These are phyloP conservation scores for Lactarius sp. DNA, from an alignment of 768 basidiomycete genomes.

Conservation along the genomic window DNA sequence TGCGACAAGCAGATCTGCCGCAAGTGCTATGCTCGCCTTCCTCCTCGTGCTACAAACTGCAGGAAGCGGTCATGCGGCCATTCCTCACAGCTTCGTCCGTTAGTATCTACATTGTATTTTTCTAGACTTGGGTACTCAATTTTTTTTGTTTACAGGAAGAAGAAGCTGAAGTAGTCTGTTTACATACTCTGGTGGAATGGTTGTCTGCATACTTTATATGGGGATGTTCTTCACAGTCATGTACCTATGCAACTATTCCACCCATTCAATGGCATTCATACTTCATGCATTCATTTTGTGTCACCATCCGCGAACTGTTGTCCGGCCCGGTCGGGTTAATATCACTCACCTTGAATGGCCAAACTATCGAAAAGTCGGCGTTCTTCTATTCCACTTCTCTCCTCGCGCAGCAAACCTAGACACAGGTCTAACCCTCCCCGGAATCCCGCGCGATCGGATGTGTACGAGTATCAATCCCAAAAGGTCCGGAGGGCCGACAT, in stretches of 20 bases:
- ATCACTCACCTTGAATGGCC: not conserved
- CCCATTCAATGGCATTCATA: not conserved
- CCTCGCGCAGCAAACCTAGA: constrained; percentile 34
- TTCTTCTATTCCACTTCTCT: not conserved
- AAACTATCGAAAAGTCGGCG: constrained; percentile 6
- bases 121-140: not conserved
- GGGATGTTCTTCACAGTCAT: not conserved
- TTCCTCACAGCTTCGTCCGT: constrained; percentile 89
- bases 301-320: not conserved
- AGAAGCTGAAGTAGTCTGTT: constrained; percentile 84
- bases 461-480: constrained; percentile 60
- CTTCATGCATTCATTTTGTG: not conserved
- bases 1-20: constrained; percentile 99
- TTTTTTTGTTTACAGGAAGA: constrained; percentile 55
- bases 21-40: constrained; percentile 99
- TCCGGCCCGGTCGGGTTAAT: constrained; percentile 3
- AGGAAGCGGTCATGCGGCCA: constrained; percentile 91
- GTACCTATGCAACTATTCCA: constrained; percentile 16
- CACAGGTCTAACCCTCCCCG: constrained; percentile 31
- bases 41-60: constrained; percentile 99
- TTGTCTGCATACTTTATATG: constrained; percentile 2
- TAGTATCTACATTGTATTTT: constrained; percentile 36
- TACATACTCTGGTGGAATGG: constrained; percentile 11
- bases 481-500: constrained; percentile 49
- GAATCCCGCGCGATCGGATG: constrained; percentile 35